These are phyloP conservation scores for Pezicula carpinea DNA, from an alignment of 2,329 filamentous ascomycete genomes.

Conservation along the genomic window DNA sequence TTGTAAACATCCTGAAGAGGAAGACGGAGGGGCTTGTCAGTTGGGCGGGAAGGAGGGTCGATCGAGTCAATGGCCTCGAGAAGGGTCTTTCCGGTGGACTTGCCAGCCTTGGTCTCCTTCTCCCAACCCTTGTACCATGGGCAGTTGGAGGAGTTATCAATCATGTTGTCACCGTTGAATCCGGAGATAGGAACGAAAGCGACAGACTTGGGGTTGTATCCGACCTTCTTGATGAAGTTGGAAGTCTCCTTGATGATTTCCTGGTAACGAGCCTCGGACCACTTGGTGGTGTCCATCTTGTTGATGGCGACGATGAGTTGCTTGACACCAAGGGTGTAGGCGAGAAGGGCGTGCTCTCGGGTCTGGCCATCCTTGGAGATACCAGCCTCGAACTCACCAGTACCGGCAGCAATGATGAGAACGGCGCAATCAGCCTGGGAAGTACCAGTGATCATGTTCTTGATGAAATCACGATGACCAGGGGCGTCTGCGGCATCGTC, in stretches of 20 bases:
- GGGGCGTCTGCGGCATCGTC: constrained; percentile 67
- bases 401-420: constrained; percentile 99
- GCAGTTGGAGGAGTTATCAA: constrained; percentile 82
- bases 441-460: constrained; percentile 99
- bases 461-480: constrained; percentile 99
- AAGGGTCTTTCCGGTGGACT: constrained; percentile 91
- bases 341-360: constrained; percentile 99
- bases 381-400: constrained; percentile 99
- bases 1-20: constrained; percentile 99
- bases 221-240: constrained; percentile 99
- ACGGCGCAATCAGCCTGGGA: constrained; percentile 99
- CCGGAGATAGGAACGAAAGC: constrained; percentile 99
- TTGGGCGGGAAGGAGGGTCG: constrained; percentile 85
- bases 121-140: constrained; percentile 99
- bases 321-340: constrained; percentile 99
- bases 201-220: constrained; percentile 99
- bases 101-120: constrained; percentile 91
- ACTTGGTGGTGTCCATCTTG: constrained; percentile 99
- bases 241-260: constrained; percentile 99
- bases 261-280: constrained; percentile 91
- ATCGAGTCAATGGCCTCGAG: constrained; percentile 98
- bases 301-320: constrained; percentile 99
- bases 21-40: constrained; percentile 99
- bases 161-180: constrained; percentile 99
- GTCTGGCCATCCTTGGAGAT: constrained; percentile 99